Percentiles rank a stretch among this genome's conserved stretches.
Evolutionary conservation across 1,284 basidiomycete genomes (phyloP).

Genomic region (Cryptococcus maquisensis): DNA sequence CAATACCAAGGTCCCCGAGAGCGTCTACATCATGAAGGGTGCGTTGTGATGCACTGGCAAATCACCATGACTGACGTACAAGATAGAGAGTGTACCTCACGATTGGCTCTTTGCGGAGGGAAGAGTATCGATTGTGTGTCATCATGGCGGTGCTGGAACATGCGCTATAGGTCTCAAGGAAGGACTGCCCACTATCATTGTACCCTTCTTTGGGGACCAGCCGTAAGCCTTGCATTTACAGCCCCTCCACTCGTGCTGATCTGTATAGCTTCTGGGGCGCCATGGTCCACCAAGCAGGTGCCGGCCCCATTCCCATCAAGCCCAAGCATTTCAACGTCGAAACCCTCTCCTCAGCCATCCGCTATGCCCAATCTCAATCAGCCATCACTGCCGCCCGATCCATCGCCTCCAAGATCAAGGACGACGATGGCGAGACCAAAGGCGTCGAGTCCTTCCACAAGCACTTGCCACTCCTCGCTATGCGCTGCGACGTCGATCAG

Average conservation of each 20-base stretch:
- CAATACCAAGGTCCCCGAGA: conserved; percentile 51
- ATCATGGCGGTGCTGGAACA: conserved; percentile 62
- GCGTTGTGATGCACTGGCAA: background rate
- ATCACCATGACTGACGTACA: conserved; percentile 6
- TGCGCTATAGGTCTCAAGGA: conserved; percentile 62
- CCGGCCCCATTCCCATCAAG: conserved; percentile 58
- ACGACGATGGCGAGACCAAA: conserved; percentile 55
- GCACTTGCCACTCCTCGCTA: conserved; percentile 61
- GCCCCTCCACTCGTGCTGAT: conserved; percentile 14
- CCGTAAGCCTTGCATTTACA: conserved; percentile 24
- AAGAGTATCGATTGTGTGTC: conserved; percentile 62
- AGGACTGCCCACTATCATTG: conserved; percentile 62
- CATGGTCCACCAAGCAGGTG: conserved; percentile 63
- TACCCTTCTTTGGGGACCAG: conserved; percentile 68
- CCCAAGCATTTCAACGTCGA: conserved; percentile 51
- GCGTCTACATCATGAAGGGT: conserved; percentile 57
- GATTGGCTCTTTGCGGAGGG: conserved; percentile 63
- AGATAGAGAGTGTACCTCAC: conserved; percentile 58
- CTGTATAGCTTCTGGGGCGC: conserved; percentile 50
- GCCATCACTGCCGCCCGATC: conserved; percentile 54
- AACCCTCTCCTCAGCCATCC: conserved; percentile 57
- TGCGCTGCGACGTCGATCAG: conserved; percentile 60
- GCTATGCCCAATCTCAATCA: conserved; percentile 51
- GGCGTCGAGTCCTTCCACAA: conserved; percentile 60
- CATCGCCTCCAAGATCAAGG: conserved; percentile 56